phyloP scores from a whole-genome alignment of 169 alveolate genomes.

The Eimeria necatrix region DNA sequence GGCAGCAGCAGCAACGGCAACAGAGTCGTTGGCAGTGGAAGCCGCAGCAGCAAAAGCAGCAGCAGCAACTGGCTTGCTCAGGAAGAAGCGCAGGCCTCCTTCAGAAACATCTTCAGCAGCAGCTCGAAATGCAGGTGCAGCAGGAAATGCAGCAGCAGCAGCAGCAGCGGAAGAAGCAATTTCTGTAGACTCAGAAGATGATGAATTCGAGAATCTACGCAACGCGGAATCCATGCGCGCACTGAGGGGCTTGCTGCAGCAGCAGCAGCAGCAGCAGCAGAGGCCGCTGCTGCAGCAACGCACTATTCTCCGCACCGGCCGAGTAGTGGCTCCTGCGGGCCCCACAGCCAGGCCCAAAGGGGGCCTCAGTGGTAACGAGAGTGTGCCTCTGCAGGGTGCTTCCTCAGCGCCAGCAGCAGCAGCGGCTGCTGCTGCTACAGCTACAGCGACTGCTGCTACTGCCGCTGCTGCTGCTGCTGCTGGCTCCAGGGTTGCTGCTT shows the following conservation, averaged over 20 bases:
- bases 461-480: background rate
- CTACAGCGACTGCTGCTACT: background rate
- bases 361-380: too few relatives aligned
- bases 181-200: slow-evolving; percentile 20
- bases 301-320: too few relatives aligned
- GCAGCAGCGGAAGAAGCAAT: slow-evolving; percentile 6
- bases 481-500: background rate
- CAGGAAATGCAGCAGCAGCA: background rate
- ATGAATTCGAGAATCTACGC: slow-evolving; percentile 35
- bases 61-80: background rate
- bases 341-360: too few relatives aligned
- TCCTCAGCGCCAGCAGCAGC: too few relatives aligned
- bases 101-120: background rate
- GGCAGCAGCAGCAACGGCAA: background rate
- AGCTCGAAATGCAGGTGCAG: background rate
- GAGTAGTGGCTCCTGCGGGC: too few relatives aligned
- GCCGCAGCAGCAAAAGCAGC: slow-evolving; percentile 11
- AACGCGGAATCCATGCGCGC: slow-evolving; percentile 2
- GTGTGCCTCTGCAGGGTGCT: too few relatives aligned
- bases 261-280: slow-evolving; percentile 47
- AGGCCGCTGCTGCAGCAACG: background rate
- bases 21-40: background rate
- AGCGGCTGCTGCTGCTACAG: too few relatives aligned
- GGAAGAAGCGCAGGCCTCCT: slow-evolving; percentile 42
- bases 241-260: slow-evolving; percentile 29